phyloP scores from a whole-genome alignment of 176 grass and related monocot genomes.

The Juncus inflexus region DNA sequence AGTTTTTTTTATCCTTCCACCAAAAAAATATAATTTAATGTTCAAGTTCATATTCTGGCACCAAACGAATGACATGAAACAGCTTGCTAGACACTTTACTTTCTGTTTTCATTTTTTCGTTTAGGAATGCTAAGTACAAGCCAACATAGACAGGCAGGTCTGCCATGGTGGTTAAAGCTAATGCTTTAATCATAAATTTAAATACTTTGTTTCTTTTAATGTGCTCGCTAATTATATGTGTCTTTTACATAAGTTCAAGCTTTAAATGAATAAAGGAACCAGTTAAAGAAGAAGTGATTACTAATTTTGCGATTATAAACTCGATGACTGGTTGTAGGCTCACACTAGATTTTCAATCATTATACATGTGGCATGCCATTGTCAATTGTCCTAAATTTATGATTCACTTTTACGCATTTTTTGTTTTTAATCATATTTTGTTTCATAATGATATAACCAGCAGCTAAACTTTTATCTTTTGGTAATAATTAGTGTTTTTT shows the following conservation, averaged over 20 bases:
- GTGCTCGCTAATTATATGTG: background rate
- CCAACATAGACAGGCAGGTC: constrained; percentile 73
- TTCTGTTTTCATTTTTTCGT: background rate
- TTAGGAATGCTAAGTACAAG: constrained; percentile 65
- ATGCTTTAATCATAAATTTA: background rate
- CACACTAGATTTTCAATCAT: background rate
- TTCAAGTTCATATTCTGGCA: no score
- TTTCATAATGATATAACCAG: no score
- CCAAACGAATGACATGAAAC: no score
- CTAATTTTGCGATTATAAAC: background rate
- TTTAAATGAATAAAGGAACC: constrained; percentile 23
- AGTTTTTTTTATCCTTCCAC: no score
- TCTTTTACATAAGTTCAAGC: constrained; percentile 23
- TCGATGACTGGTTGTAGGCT: background rate
- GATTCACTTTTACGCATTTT: no score
- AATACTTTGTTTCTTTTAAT: background rate
- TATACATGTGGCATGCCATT: no score
- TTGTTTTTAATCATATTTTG: no score
- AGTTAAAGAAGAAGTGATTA: constrained; percentile 12
- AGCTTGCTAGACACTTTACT: background rate
- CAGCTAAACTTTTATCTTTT: no score
- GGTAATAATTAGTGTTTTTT: no score
- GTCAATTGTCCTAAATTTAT: no score
- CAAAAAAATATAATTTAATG: no score
- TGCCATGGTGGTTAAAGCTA: constrained; percentile 38